Percentiles rank a stretch among this genome's conserved stretches.
phyloP scores from a whole-genome alignment of 1,139 yeast species.

The Sugiyamaella japonica region DNA sequence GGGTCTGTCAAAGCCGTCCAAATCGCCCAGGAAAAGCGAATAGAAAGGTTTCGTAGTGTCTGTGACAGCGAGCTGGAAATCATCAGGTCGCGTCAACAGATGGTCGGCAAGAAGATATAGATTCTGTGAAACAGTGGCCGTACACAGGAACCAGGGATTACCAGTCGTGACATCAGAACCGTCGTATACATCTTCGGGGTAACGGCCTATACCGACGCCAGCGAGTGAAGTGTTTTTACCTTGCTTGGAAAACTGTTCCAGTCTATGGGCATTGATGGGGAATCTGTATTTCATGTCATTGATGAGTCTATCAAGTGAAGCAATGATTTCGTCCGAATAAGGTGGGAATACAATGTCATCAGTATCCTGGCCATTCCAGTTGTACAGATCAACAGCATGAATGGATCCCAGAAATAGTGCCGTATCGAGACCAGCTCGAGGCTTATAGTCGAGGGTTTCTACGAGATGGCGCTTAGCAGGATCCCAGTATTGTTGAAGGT shows the following conservation, averaged over 20 bases:
- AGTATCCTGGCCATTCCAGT: slow-evolving; percentile 54
- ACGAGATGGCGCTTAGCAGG: slow-evolving; percentile 54
- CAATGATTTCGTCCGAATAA: slow-evolving; percentile 35
- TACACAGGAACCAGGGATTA: slow-evolving; percentile 93
- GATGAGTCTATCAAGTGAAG: slow-evolving; percentile 38
- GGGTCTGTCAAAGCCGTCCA: slow-evolving; percentile 21
- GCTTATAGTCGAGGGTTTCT: slow-evolving; percentile 61
- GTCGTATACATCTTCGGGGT: slow-evolving; percentile 90
- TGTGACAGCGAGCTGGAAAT: slow-evolving; percentile 36
- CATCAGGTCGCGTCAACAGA: slow-evolving; percentile 41
- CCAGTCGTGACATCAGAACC: slow-evolving; percentile 76
- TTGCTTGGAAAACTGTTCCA: slow-evolving; percentile 37
- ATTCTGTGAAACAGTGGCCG: slow-evolving; percentile 74
- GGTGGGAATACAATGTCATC: slow-evolving; percentile 35
- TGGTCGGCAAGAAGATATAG: slow-evolving; percentile 42
- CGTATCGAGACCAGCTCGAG: slow-evolving; percentile 74
- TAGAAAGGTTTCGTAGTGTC: slow-evolving; percentile 29
- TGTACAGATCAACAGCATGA: slow-evolving; percentile 44
- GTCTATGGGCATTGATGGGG: slow-evolving; percentile 63
- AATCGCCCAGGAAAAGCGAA: slow-evolving; percentile 31
- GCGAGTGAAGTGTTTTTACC: slow-evolving; percentile 27
- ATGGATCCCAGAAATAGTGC: slow-evolving; percentile 70
- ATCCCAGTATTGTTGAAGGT: slow-evolving; percentile 38
- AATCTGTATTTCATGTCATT: slow-evolving; percentile 70
- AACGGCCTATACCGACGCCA: slow-evolving; percentile 84